Evolutionary conservation across 306 rosid species (phyloP).

Genomic region (Begonia loranthoides): DNA sequence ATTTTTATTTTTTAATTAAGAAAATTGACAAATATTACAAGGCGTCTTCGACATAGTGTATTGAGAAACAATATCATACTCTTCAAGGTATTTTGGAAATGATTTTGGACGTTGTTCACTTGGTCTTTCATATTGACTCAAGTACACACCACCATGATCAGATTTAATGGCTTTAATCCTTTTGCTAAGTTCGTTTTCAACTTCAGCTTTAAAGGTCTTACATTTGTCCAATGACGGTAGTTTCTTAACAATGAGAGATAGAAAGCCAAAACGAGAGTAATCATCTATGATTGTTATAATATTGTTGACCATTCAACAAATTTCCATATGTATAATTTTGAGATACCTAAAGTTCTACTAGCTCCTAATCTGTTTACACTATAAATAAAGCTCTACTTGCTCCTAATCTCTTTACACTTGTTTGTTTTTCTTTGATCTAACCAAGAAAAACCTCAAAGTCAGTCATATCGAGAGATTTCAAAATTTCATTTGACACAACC

Average conservation of each 20-base stretch:
- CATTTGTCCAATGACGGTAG: neutral
- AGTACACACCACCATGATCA: neutral
- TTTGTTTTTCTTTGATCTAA: neutral
- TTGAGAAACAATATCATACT: too few species aligned
- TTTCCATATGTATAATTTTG: too few species aligned
- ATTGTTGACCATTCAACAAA: slow-evolving; percentile 1
- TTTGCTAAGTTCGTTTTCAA: neutral
- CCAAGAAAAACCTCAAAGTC: neutral
- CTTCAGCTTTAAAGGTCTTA: neutral
- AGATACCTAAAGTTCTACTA: neutral
- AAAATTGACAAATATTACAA: too few species aligned
- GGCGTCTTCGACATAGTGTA: neutral
- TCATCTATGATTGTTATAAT: neutral
- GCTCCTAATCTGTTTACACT: too few species aligned
- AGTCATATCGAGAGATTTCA: neutral
- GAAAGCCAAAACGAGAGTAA: neutral
- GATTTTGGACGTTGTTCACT: neutral
- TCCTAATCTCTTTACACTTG: neutral
- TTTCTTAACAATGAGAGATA: neutral
- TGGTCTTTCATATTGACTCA: neutral
- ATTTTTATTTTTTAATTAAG: too few species aligned
- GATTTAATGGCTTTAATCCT: neutral
- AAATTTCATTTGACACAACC: neutral
- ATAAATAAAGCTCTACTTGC: neutral
- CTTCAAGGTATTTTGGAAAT: neutral